Base-by-base conservation (phyloP, 202 grass and related monocot genomes). In the Hordeum pubiflorum region DNA sequence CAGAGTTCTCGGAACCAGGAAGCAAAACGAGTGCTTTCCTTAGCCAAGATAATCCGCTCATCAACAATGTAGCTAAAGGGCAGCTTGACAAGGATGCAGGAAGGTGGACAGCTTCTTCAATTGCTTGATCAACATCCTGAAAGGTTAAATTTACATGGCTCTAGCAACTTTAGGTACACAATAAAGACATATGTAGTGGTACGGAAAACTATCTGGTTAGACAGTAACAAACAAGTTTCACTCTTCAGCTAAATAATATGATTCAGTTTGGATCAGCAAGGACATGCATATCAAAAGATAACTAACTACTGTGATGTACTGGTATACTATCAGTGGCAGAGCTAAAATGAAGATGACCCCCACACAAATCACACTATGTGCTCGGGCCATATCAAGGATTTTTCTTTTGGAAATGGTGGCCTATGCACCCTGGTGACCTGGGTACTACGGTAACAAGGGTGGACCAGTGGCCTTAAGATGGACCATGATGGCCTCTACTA, bases 41-140 rank as follows among this genome's bases (percentile, higher is more conserved):
- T 61, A 94, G 87, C 79, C 91, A 97, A 37, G 44, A 89, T 22
- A 79, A 89, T 76, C 87, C 91, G 21, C 57, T 77, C 54, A 79
- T 78, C 77, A 97, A 86, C 59, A 80, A n/a, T 72, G 63, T 72
- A 72, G 41, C 83, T 70, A 94, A 85, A 77, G 77, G 54, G 69
- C 72, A 85, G 68, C 61, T 80, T 52, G 22, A 81, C 46, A 86
- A 85, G 6, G 74, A 74, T 26, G 60, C 75, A 38, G 79, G 87
- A 84, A 89, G 78, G 68, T 75, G 64, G 72, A 79, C 81, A 54
- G 68, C 79, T 83, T 85, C 91, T 85, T 87, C 81, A 75, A 91
- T 76, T 91, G 88, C 87, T 87, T 63, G 83, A 86, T 90, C 94
- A 79, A 92, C 88, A 78, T 94, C 91, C 94, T 97, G 86, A 75